Base-by-base conservation (phyloP, 23 red algal genomes). In the Gracilaria vermiculophylla region DNA sequence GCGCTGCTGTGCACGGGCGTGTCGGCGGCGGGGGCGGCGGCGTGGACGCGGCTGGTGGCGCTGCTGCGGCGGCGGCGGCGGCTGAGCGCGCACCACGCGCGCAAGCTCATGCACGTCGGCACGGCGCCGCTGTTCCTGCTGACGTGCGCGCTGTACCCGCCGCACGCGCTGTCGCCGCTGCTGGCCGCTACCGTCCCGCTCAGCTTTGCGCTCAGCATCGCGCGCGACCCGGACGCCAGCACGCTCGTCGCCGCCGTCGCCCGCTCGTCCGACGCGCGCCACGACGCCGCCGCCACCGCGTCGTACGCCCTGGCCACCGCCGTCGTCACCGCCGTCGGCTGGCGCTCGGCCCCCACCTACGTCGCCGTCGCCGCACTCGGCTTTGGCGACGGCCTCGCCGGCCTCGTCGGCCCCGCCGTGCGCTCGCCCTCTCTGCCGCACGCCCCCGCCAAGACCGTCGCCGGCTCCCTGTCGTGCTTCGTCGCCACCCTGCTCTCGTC, bases 51-150 rank as follows among this genome's bases (percentile, higher is more conserved):
- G 50, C 14, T 78, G 12, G 14, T 88, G 12, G 13, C 84, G 42
- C 36, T 19, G 34, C 41, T 88, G 27, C 40, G 34, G 3, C 45
- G 23, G 2, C 28, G 50, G 37, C 23, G 53, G 36, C 5, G 0
- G 44, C 84, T 88, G 27, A 31, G 48, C 36, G 34, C 84, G 14
- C 33, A 45, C 27, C 31, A 25, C 39, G 75, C 61, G 23, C 73
- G 87, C 19, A 81, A 81, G 75, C 58, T 91, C 15, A 67, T 74
- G 53, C 87, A 91, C 62, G 44, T 81, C 0, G 81, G 51, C 25
- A 81, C 87, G 29, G 87, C 87, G n/a, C 87, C 87, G 21, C 39
- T 91, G 29, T 91, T 91, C 62, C 32, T 61, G 23, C 45, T 54
- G 48, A 91, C 75, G 15, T 37, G 13, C 17, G 41, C 74, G 16